phyloP scores from a whole-genome alignment of 805 yeast genomes.

The Torulaspora indica region DNA sequence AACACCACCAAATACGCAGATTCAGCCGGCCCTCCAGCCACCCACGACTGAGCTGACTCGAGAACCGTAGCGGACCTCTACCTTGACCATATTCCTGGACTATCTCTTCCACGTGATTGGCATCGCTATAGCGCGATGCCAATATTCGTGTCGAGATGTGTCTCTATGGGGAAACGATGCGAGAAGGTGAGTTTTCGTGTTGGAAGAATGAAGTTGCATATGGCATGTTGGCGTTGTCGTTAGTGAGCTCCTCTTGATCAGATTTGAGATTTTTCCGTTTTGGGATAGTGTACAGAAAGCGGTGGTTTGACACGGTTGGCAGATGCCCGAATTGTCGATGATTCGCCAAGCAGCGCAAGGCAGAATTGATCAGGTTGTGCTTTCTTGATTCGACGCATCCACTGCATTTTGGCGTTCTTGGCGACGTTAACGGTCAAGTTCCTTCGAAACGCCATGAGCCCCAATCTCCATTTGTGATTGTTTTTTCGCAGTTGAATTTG shows the following conservation, averaged over 20 bases:
- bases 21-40: background rate
- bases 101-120: conserved; percentile 1
- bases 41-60: background rate
- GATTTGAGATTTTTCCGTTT: conserved; percentile 12
- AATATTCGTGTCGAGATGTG: conserved; percentile 2
- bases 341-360: background rate
- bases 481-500: conserved; percentile 5
- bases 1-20: background rate
- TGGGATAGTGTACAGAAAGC: conserved; percentile 4
- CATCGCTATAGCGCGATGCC: background rate
- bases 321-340: conserved; percentile 1
- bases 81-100: no score
- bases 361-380: background rate
- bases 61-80: background rate
- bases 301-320: background rate
- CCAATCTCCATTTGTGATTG: conserved; percentile 2
- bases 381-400: conserved; percentile 3
- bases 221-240: conserved; percentile 2
- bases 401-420: conserved; percentile 9
- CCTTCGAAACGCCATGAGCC: background rate
- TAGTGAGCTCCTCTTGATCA: conserved; percentile 1
- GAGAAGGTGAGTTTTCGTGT: conserved; percentile 8
- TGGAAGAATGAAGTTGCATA: background rate
- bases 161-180: conserved; percentile 7
- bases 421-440: background rate